phyloP scores from a whole-genome alignment of 2,329 filamentous ascomycete species.

The Ambrosiella cleistominuta region DNA sequence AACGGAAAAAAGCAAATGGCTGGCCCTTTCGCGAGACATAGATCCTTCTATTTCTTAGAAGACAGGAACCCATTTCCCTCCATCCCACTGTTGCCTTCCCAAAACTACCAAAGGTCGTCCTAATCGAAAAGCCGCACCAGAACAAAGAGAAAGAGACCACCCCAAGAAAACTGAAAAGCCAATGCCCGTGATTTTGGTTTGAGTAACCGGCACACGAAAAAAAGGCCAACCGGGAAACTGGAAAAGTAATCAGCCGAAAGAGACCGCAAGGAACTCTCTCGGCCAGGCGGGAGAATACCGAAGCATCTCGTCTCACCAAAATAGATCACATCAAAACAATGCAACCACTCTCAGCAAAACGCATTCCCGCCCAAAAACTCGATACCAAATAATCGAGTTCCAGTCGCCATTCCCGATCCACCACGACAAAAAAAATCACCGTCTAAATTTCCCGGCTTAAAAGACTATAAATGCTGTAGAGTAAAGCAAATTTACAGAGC shows the following conservation, averaged over 20 bases:
- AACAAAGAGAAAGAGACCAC: background rate
- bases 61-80: background rate
- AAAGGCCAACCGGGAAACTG: background rate
- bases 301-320: background rate
- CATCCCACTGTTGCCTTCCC: too few relatives aligned
- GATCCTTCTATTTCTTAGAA: background rate
- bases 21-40: background rate
- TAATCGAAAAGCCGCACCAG: too few relatives aligned
- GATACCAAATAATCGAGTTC: background rate
- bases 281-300: background rate
- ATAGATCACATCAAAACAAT: background rate
- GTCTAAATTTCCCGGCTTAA: background rate
- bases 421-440: background rate
- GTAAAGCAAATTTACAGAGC: constrained; percentile 9
- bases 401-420: background rate
- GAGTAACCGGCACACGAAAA: constrained; percentile 1
- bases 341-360: background rate
- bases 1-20: constrained; percentile 7
- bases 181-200: background rate
- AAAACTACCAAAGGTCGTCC: too few relatives aligned
- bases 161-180: background rate
- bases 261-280: background rate
- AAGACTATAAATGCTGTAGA: background rate
- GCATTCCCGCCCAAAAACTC: background rate
- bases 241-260: background rate